Percentiles rank a stretch among this genome's conserved stretches.
Conservation (phyloP, 768 basidiomycete genomes). For the Russula sp. region DNA sequence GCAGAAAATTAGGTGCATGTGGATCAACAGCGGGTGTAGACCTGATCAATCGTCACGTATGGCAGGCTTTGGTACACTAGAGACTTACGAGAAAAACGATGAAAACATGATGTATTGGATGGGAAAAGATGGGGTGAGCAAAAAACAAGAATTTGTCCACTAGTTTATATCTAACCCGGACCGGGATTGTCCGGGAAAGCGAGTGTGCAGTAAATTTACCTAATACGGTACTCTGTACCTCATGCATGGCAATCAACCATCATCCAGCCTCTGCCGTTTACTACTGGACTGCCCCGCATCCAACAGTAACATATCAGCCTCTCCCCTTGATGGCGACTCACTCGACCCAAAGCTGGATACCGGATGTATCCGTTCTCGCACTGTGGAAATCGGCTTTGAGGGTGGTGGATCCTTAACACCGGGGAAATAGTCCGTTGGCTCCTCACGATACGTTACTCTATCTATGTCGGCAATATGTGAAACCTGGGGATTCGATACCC, state of each 20-base stretch:
- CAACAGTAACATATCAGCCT: background rate
- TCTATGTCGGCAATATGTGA: constrained; percentile 5
- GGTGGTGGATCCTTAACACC: constrained; percentile 4
- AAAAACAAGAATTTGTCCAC: background rate
- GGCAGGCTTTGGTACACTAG: background rate
- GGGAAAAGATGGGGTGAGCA: constrained; percentile 7
- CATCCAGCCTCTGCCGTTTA: constrained; percentile 21
- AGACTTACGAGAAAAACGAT: constrained; percentile 72
- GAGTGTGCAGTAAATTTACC: no score
- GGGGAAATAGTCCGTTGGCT: constrained; percentile 16
- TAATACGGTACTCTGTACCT: no score
- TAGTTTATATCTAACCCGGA: constrained; percentile 1
- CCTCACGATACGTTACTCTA: constrained; percentile 11
- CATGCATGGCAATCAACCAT: background rate
- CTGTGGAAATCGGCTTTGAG: background rate
- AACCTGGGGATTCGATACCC: constrained; percentile 12
- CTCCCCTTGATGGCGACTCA: background rate
- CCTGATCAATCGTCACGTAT: constrained; percentile 37
- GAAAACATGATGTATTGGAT: constrained; percentile 63
- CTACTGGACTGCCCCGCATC: background rate
- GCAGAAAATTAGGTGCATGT: constrained; percentile 75
- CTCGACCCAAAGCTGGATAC: background rate
- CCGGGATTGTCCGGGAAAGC: constrained; percentile 13
- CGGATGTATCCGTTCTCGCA: background rate
- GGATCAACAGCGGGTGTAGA: constrained; percentile 58